Conservation (phyloP, 768 basidiomycete genomes). For the Candolleomyces aberdarensis region DNA sequence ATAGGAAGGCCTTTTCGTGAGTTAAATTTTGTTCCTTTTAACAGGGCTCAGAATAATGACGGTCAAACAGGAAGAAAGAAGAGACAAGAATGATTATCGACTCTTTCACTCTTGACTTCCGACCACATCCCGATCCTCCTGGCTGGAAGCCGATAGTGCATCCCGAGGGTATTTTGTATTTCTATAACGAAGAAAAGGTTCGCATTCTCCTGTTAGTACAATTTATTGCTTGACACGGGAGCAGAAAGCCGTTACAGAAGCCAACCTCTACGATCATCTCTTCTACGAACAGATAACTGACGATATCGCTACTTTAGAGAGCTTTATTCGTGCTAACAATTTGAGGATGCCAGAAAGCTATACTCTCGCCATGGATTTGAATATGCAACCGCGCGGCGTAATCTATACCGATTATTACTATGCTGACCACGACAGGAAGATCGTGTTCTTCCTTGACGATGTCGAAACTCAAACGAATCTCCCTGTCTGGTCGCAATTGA, state of each 20-base stretch:
- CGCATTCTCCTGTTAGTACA: slow-evolving; percentile 6
- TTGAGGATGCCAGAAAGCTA: slow-evolving; percentile 29
- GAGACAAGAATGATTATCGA: not conserved
- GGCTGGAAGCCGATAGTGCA: slow-evolving; percentile 51
- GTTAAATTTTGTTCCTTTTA: not conserved
- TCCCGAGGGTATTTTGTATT: slow-evolving; percentile 64
- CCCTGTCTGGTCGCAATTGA: slow-evolving; percentile 24
- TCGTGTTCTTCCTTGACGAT: slow-evolving; percentile 54
- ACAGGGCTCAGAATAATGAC: not conserved
- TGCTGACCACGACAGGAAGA: slow-evolving; percentile 38
- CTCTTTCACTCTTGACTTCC: not conserved
- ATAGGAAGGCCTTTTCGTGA: not conserved
- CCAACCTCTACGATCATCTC: slow-evolving; percentile 39
- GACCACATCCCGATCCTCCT: slow-evolving; percentile 15
- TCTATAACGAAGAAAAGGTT: slow-evolving; percentile 46
- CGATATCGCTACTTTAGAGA: slow-evolving; percentile 28
- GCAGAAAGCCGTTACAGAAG: slow-evolving; percentile 55
- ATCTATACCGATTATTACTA: slow-evolving; percentile 28
- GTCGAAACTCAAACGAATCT: slow-evolving; percentile 31
- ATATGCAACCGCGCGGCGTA: slow-evolving; percentile 25
- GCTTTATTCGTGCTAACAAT: slow-evolving; percentile 19
- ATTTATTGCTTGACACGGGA: not conserved
- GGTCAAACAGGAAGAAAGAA: not conserved
- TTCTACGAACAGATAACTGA: slow-evolving; percentile 31
- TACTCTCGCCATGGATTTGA: slow-evolving; percentile 27